Conservation (phyloP, 179 eudicot species). For the Gypsophila paniculata region DNA sequence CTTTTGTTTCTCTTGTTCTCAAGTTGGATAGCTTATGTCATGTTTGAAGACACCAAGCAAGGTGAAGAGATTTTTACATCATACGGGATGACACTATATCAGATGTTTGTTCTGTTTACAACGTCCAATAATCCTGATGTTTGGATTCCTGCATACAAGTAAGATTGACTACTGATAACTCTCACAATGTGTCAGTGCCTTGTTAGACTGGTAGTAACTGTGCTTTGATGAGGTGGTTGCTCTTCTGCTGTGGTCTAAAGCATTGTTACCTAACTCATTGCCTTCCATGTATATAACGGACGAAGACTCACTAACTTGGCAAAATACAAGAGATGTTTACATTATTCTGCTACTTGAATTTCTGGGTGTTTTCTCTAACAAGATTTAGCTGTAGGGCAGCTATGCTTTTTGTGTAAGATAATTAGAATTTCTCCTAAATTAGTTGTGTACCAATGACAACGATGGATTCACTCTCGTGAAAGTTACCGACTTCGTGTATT, state of each 20-base stretch:
- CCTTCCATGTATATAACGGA: not conserved
- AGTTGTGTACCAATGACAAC: not conserved
- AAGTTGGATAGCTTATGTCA: conserved; percentile 94
- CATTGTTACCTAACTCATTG: not conserved
- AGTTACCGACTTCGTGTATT: not conserved
- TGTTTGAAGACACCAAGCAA: conserved; percentile 91
- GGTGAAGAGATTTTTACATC: conserved; percentile 76
- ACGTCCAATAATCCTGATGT: conserved; percentile 97
- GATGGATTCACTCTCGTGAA: not conserved
- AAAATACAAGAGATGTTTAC: not conserved
- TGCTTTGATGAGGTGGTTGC: not conserved
- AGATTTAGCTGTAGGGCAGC: not conserved
- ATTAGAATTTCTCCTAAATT: not conserved
- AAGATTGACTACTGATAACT: conserved; percentile 34
- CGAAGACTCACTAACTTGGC: not conserved
- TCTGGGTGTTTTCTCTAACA: not conserved
- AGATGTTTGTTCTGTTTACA: conserved; percentile 87
- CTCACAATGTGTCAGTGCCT: not conserved
- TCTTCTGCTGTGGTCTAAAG: conserved; percentile 4
- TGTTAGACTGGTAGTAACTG: not conserved
- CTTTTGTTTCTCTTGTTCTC: conserved; percentile 74
- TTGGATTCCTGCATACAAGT: conserved; percentile 99
- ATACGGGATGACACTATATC: conserved; percentile 70
- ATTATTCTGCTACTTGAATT: not conserved
- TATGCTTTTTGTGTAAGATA: not conserved